Evolutionary conservation across 2,329 filamentous ascomycete genomes (phyloP).

Genomic region (Venturia pyrina): DNA sequence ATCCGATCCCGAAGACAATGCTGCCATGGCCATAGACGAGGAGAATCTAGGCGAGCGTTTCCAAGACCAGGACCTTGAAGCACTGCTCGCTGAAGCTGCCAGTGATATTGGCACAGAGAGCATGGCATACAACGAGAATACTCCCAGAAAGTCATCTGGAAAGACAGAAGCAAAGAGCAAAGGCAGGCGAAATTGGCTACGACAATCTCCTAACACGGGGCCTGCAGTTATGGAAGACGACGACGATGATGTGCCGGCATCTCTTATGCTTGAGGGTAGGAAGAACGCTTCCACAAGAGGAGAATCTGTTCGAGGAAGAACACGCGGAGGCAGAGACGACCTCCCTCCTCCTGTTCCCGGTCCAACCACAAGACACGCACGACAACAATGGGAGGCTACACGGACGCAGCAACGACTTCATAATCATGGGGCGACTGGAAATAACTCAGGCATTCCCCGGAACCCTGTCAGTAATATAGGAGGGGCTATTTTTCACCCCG

Average conservation of each 20-base stretch:
- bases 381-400: constrained; percentile 41
- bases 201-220: constrained; percentile 18
- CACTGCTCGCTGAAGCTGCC: constrained; percentile 42
- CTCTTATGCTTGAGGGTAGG: constrained; percentile 45
- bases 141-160: not conserved
- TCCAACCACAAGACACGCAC: constrained; percentile 32
- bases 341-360: constrained; percentile 33
- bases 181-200: constrained; percentile 30
- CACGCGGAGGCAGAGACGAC: constrained; percentile 16
- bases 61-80: constrained; percentile 47
- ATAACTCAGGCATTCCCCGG: constrained; percentile 7
- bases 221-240: constrained; percentile 29
- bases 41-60: constrained; percentile 41
- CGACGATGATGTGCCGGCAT: constrained; percentile 55
- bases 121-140: constrained; percentile 21
- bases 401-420: constrained; percentile 37
- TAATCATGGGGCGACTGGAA: constrained; percentile 16
- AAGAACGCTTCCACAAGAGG: constrained; percentile 9
- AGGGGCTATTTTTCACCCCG: constrained; percentile 21
- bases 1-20: constrained; percentile 36
- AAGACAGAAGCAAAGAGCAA: constrained; percentile 14
- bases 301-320: constrained; percentile 15
- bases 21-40: constrained; percentile 39
- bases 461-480: constrained; percentile 6
- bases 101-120: constrained; percentile 39